A percentile compares a stretch with the other conserved stretches of the same genome.
Conservation (phyloP, 768 basidiomycete genomes). For the Podaxis sp. region DNA sequence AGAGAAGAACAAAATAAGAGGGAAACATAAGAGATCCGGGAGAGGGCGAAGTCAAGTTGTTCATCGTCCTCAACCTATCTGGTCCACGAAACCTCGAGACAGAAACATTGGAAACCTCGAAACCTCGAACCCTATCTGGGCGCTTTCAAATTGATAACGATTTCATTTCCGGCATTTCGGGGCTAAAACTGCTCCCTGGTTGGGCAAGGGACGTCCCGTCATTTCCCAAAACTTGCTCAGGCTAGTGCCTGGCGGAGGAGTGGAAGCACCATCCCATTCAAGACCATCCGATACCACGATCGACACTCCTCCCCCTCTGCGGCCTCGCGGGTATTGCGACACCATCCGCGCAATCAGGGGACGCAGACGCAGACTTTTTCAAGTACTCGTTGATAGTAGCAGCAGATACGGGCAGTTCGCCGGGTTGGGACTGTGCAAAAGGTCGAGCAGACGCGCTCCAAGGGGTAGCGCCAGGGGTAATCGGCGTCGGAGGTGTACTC, state of each 20-base stretch:
- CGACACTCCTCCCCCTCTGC: slow-evolving; percentile 24
- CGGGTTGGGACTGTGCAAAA: slow-evolving; percentile 1
- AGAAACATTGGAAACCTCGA: neutral
- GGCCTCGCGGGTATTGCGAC: slow-evolving; percentile 15
- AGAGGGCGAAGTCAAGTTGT: neutral
- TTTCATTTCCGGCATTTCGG: neutral
- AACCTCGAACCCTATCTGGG: neutral
- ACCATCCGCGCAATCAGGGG: neutral
- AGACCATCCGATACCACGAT: slow-evolving; percentile 15
- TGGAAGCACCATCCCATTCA: neutral
- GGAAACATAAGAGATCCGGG: neutral
- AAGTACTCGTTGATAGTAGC: slow-evolving; percentile 12
- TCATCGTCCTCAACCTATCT: neutral
- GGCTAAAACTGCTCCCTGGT: neutral
- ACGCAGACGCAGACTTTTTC: neutral
- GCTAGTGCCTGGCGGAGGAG: neutral
- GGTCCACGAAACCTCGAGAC: neutral
- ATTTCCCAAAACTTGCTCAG: neutral
- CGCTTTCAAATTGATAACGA: neutral
- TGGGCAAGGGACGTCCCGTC: neutral
- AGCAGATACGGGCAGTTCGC: slow-evolving; percentile 8
- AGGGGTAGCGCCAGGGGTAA: slow-evolving; percentile 13
- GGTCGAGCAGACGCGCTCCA: neutral
- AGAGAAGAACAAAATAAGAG: neutral
- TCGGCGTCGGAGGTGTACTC: slow-evolving; percentile 19